Evolutionary conservation across 495 filamentous ascomycete genomes (phyloP).

Genomic region (Neurospora intermedia): DNA sequence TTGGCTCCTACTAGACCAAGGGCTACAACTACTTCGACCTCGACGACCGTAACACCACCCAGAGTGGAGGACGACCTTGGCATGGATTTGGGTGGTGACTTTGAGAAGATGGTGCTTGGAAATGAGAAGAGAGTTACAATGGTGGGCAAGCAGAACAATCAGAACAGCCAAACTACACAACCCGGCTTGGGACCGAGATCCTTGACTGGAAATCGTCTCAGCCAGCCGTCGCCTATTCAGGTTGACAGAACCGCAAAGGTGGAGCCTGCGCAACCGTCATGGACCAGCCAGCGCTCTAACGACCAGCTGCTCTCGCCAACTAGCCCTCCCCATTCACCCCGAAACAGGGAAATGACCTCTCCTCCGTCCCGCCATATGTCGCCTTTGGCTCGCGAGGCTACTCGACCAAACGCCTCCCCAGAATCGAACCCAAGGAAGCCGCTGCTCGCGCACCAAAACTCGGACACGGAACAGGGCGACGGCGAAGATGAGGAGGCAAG

Average conservation of each 20-base stretch:
- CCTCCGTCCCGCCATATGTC: conserved; percentile 25
- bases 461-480: conserved; percentile 27
- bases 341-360: conserved; percentile 15
- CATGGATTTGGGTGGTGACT: conserved; percentile 49
- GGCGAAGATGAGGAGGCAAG: conserved; percentile 60
- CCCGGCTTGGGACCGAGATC: conserved; percentile 19
- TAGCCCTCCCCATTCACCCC: conserved; percentile 21
- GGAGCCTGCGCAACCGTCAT: conserved; percentile 55
- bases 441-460: conserved; percentile 34
- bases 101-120: conserved; percentile 57
- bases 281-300: conserved; percentile 55
- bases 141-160: conserved; percentile 27
- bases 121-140: conserved; percentile 46
- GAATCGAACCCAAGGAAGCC: conserved; percentile 38
- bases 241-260: conserved; percentile 45
- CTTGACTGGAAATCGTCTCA: conserved; percentile 27
- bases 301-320: conserved; percentile 47
- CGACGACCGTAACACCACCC: conserved; percentile 60
- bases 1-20: conserved; percentile 29
- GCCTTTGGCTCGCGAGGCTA: conserved; percentile 8
- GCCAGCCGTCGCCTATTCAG: conserved; percentile 46
- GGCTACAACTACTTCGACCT: conserved; percentile 37
- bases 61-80: conserved; percentile 51
- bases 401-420: conserved; percentile 11
- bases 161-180: conserved; percentile 10